Conservation (phyloP, 371 early-diverging fungal genomes). For the Apophysomyces elegans region DNA sequence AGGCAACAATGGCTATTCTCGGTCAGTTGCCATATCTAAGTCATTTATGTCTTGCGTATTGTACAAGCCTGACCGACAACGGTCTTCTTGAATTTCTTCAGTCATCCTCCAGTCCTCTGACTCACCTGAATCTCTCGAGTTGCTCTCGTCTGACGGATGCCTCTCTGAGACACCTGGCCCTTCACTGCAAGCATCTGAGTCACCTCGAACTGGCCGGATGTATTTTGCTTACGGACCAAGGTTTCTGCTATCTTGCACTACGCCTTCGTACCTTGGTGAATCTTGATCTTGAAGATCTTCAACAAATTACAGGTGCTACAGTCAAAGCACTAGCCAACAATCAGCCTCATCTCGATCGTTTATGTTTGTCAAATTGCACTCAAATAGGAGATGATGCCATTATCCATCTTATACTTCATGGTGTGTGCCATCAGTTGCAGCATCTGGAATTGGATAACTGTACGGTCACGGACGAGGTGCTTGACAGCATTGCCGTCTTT, state of each 20-base stretch:
- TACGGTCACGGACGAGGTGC: slow-evolving; percentile 37
- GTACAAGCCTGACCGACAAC: slow-evolving; percentile 49
- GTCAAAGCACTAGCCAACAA: slow-evolving; percentile 50
- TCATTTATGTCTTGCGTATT: slow-evolving; percentile 53
- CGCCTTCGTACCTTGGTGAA: slow-evolving; percentile 39
- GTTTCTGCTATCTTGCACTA: slow-evolving; percentile 46
- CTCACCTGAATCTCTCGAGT: slow-evolving; percentile 53
- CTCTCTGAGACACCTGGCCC: slow-evolving; percentile 41
- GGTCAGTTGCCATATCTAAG: slow-evolving; percentile 45
- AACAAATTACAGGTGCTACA: slow-evolving; percentile 50
- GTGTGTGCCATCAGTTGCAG: slow-evolving; percentile 32
- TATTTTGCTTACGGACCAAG: slow-evolving; percentile 51
- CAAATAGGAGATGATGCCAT: slow-evolving; percentile 54
- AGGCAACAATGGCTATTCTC: slow-evolving; percentile 41
- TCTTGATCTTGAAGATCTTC: slow-evolving; percentile 61
- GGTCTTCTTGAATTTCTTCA: slow-evolving; percentile 42
- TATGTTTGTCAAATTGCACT: slow-evolving; percentile 61
- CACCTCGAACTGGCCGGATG: slow-evolving; percentile 61
- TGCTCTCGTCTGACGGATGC: slow-evolving; percentile 53
- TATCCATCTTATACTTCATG: slow-evolving; percentile 33
- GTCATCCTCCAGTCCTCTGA: slow-evolving; percentile 19
- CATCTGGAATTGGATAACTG: slow-evolving; percentile 50
- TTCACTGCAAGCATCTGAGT: slow-evolving; percentile 35
- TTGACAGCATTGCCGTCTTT: slow-evolving; percentile 33
- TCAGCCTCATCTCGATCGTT: slow-evolving; percentile 36